Conservation (phyloP, 2,329 filamentous ascomycete genomes). For the Penicillium glabrum region DNA sequence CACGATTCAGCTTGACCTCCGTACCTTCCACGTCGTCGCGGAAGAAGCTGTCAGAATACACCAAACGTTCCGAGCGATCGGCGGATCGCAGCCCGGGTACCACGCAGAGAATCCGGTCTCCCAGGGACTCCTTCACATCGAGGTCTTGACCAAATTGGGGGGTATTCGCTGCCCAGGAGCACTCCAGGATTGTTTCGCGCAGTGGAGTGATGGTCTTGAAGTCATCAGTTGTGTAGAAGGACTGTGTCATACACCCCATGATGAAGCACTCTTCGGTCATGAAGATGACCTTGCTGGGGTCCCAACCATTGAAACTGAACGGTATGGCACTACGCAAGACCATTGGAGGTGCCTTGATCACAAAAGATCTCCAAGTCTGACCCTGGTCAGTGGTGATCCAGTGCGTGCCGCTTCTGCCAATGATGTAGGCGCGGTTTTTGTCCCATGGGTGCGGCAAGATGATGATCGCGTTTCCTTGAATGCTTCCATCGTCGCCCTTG, state of each 20-base stretch:
- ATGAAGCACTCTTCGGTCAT: conserved; percentile 69
- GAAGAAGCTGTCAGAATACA: conserved; percentile 85
- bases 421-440: conserved; percentile 72
- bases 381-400: conserved; percentile 83
- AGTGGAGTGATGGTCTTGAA: conserved; percentile 71
- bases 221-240: conserved; percentile 78
- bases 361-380: conserved; percentile 75
- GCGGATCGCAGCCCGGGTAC: conserved; percentile 70
- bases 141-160: conserved; percentile 58
- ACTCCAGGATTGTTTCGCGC: conserved; percentile 69
- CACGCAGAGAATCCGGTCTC: conserved; percentile 76
- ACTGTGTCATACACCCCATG: conserved; percentile 62
- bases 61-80: conserved; percentile 72
- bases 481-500: conserved; percentile 60
- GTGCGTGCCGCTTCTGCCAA: conserved; percentile 69
- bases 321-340: conserved; percentile 42
- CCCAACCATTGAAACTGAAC: conserved; percentile 77
- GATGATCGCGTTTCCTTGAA: conserved; percentile 49
- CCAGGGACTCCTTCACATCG: conserved; percentile 64
- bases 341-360: conserved; percentile 59
- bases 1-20: conserved; percentile 75
- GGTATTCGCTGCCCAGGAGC: conserved; percentile 82
- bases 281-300: conserved; percentile 83
- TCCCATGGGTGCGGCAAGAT: conserved; percentile 79
- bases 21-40: conserved; percentile 51